A percentile compares a stretch with the other conserved stretches of the same genome.
Conservation (phyloP, 148 eudicot genomes). For the Camellia granthamiana region DNA sequence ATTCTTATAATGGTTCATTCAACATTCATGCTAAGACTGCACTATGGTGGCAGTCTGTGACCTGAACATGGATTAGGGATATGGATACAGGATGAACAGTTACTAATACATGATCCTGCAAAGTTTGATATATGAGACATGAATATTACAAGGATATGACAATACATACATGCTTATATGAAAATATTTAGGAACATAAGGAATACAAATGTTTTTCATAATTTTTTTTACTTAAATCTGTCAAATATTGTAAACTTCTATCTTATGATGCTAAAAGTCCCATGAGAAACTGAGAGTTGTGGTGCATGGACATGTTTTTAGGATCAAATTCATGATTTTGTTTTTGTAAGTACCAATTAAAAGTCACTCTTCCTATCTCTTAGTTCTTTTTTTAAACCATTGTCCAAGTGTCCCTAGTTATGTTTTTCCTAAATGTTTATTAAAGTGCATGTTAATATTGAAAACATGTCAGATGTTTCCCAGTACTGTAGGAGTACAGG, state of each 20-base stretch:
- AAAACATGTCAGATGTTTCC: too few relatives aligned
- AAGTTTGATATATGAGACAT: not conserved
- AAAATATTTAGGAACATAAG: not conserved
- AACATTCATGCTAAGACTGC: not conserved
- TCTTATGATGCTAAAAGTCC: not conserved
- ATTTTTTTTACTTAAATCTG: not conserved
- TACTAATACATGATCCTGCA: not conserved
- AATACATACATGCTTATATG: not conserved
- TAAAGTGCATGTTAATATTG: too few relatives aligned
- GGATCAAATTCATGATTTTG: not conserved
- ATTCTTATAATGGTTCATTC: not conserved
- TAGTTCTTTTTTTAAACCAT: too few relatives aligned
- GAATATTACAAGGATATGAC: not conserved
- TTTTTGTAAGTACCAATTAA: too few relatives aligned
- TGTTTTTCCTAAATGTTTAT: too few relatives aligned
- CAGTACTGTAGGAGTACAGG: too few relatives aligned
- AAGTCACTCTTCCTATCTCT: not conserved
- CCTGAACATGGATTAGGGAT: not conserved
- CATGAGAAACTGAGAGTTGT: not conserved
- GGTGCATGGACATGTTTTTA: not conserved
- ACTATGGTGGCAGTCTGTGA: constrained; percentile 1
- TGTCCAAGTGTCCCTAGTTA: too few relatives aligned
- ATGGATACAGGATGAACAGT: not conserved
- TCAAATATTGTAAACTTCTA: not conserved
- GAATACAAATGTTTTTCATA: not conserved